Evolutionary conservation across 2,329 filamentous ascomycete species (phyloP).

Genomic region (Xylaria sp.): DNA sequence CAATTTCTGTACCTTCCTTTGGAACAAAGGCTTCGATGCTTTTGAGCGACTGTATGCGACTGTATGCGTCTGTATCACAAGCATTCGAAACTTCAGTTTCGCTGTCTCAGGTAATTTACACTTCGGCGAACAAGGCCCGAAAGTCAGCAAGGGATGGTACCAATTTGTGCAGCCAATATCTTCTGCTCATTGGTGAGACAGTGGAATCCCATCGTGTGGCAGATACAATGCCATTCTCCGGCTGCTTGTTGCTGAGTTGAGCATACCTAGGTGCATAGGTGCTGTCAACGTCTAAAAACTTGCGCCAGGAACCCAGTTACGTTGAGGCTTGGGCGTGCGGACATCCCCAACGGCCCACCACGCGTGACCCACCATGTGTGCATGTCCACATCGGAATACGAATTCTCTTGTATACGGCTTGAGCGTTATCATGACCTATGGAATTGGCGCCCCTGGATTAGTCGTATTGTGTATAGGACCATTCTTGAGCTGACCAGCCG

Average conservation of each 20-base stretch:
- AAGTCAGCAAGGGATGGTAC: constrained; percentile 35
- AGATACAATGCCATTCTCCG: constrained; percentile 16
- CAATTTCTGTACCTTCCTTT: constrained; percentile 6
- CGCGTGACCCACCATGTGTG: constrained; percentile 44
- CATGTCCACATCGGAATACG: constrained; percentile 44
- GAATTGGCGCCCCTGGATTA: constrained; percentile 14
- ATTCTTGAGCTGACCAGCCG: constrained; percentile 12
- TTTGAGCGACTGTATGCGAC: constrained; percentile 2
- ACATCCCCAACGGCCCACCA: constrained; percentile 51
- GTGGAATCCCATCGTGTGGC: constrained; percentile 33
- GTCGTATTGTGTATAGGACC: constrained; percentile 16
- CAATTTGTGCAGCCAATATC: constrained; percentile 30
- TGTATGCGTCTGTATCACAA: constrained; percentile 1
- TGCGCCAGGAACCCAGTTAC: constrained; percentile 43
- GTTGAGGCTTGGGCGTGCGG: constrained; percentile 46
- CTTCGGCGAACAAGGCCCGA: constrained; percentile 34
- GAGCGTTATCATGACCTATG: constrained; percentile 28
- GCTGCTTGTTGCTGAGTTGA: constrained; percentile 34
- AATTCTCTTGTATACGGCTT: constrained; percentile 37
- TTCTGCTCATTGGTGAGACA: constrained; percentile 41
- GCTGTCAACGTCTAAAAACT: constrained; percentile 28
- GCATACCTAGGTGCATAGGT: constrained; percentile 33
- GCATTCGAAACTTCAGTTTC: constrained; percentile 31
- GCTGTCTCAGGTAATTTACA: constrained; percentile 27
- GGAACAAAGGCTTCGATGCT: constrained; percentile 5